Conservation (phyloP, 225 moss, liverwort and hornwort genomes). For the Rhytidiadelphus loreus region DNA sequence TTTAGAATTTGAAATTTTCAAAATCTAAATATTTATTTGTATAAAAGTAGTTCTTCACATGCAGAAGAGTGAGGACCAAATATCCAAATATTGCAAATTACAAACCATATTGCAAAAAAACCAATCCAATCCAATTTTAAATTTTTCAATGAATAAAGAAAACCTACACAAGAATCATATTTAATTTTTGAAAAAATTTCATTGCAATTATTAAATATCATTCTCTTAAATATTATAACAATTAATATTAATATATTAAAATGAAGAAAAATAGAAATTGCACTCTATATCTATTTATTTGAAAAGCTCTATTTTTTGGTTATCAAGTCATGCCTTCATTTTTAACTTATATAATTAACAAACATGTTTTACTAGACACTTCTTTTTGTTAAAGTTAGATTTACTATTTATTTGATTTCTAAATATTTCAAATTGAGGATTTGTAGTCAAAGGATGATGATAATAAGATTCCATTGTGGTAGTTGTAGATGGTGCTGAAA, state of each 20-base stretch:
- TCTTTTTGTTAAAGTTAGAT: neutral
- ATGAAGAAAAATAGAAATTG: rapidly evolving
- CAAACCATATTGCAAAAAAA: neutral
- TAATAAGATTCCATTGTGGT: no score
- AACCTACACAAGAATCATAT: neutral
- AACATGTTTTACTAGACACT: rapidly evolving
- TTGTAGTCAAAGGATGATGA: neutral
- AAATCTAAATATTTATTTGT: neutral
- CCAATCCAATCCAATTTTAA: neutral
- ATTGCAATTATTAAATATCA: neutral
- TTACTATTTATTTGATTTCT: neutral
- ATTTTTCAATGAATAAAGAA: neutral
- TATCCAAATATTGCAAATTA: neutral
- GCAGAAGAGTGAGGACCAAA: neutral
- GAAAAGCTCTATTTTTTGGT: neutral
- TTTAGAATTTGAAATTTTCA: neutral
- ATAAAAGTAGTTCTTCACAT: neutral
- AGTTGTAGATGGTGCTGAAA: neutral
- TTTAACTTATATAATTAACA: no score
- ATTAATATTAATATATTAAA: neutral
- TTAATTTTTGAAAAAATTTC: neutral
- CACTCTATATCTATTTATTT: neutral
- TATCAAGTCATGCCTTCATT: neutral
- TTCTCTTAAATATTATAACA: neutral
- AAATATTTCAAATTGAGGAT: neutral